These are phyloP conservation scores for Russula compacta DNA, from an alignment of 768 basidiomycete genomes.

Conservation along the genomic window DNA sequence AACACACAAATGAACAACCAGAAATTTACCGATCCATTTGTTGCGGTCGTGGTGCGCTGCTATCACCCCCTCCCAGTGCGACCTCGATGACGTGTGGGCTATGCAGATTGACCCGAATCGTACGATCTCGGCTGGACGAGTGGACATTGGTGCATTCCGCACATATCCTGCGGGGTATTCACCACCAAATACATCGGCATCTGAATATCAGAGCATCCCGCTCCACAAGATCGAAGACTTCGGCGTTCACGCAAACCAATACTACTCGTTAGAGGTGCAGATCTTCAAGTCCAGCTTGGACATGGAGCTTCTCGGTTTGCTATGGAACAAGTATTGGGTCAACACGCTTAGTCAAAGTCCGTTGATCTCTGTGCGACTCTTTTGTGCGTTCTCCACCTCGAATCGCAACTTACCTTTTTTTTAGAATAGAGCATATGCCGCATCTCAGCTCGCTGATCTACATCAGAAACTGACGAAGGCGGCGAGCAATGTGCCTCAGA, in stretches of 20 bases:
- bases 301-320: conserved; percentile 72
- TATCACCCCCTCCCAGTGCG: background rate
- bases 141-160: conserved; percentile 97
- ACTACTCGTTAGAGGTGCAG: conserved; percentile 90
- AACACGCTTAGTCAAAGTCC: conserved; percentile 93
- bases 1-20: conserved; percentile 95
- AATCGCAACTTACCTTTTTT: background rate
- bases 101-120: conserved; percentile 92
- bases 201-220: conserved; percentile 95
- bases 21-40: conserved; percentile 90
- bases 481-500: conserved; percentile 44
- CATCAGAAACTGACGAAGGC: conserved; percentile 83
- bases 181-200: conserved; percentile 56
- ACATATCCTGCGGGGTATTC: conserved; percentile 96
- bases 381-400: background rate
- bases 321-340: conserved; percentile 99
- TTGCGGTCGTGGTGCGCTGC: conserved; percentile 82
- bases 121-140: conserved; percentile 95
- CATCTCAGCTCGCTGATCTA: conserved; percentile 82
- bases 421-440: conserved; percentile 91
- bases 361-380: conserved; percentile 65
- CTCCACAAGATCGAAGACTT: conserved; percentile 98
- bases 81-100: background rate
- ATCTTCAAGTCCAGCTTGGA: conserved; percentile 92
- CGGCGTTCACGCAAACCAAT: conserved; percentile 94